These are phyloP conservation scores for Nymphaea colorata DNA, from an alignment of 164 flowering plant genomes.

Conservation along the genomic window DNA sequence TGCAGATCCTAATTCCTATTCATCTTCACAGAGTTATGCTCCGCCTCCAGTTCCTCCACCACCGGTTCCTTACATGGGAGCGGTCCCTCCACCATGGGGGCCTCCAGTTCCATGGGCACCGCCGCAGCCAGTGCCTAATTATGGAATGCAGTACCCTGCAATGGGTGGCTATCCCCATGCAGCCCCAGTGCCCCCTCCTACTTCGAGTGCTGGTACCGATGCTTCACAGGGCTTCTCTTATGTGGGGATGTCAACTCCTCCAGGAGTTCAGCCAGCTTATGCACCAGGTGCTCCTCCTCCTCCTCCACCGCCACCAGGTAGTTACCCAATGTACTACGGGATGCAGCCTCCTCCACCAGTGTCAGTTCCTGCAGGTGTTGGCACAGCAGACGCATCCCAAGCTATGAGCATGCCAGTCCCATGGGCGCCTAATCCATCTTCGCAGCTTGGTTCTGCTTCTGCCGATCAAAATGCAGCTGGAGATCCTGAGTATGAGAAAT, in stretches of 20 bases:
- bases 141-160: conserved; percentile 55
- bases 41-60: conserved; percentile 37
- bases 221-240: conserved; percentile 31
- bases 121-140: conserved; percentile 50
- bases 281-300: conserved; percentile 15
- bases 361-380: conserved; percentile 5
- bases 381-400: conserved; percentile 26
- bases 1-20: background rate
- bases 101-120: conserved; percentile 53
- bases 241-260: conserved; percentile 12
- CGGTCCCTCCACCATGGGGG: background rate
- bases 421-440: conserved; percentile 61
- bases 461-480: conserved; percentile 42
- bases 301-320: conserved; percentile 20
- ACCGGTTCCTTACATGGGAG: conserved; percentile 38
- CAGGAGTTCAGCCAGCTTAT: conserved; percentile 23
- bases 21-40: conserved; percentile 68
- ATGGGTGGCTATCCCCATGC: background rate
- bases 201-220: background rate
- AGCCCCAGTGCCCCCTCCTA: background rate
- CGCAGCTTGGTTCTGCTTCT: conserved; percentile 25
- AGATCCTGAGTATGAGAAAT: conserved; percentile 82
- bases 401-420: conserved; percentile 36
- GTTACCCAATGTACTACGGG: conserved; percentile 55
- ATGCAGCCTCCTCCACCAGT: conserved; percentile 25